A percentile compares a stretch with the other conserved stretches of the same genome.
These are phyloP conservation scores for Polytrichum formosum DNA, from an alignment of 225 moss, liverwort and hornwort species.

Conservation along the genomic window DNA sequence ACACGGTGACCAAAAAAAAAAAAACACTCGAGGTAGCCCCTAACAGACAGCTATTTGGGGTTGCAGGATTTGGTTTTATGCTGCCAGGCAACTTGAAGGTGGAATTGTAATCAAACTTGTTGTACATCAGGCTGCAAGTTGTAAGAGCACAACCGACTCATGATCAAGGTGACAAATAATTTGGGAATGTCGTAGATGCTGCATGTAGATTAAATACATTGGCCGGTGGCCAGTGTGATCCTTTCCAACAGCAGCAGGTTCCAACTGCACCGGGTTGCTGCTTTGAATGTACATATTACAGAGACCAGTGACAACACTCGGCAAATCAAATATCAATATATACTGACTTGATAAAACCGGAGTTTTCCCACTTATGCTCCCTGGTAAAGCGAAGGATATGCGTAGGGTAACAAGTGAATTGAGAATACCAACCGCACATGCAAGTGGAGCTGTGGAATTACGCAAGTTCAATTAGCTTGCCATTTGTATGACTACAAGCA, in stretches of 20 bases:
- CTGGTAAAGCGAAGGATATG: too few species aligned
- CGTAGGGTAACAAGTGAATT: not conserved
- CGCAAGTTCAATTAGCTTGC: not conserved
- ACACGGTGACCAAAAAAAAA: not conserved
- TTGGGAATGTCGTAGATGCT: not conserved
- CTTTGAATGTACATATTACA: constrained; percentile 7
- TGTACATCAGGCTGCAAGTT: not conserved
- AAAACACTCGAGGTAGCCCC: not conserved
- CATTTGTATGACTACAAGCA: not conserved
- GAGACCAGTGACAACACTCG: not conserved
- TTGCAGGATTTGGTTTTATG: constrained; percentile 5
- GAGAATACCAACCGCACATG: not conserved
- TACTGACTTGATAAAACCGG: not conserved
- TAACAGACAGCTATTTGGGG: not conserved
- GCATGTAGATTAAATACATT: not conserved
- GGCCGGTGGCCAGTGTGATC: not conserved
- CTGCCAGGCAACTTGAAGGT: constrained; percentile 7
- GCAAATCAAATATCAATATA: not conserved
- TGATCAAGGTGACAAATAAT: not conserved
- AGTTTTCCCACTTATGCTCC: not conserved
- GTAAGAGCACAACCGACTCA: not conserved
- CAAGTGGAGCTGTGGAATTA: not conserved
- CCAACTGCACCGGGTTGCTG: not conserved
- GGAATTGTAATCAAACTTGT: constrained; percentile 5
- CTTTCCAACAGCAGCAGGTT: not conserved